Evolutionary conservation across 345 rosid genomes (phyloP).

Genomic region (Dipteronia sinensis): DNA sequence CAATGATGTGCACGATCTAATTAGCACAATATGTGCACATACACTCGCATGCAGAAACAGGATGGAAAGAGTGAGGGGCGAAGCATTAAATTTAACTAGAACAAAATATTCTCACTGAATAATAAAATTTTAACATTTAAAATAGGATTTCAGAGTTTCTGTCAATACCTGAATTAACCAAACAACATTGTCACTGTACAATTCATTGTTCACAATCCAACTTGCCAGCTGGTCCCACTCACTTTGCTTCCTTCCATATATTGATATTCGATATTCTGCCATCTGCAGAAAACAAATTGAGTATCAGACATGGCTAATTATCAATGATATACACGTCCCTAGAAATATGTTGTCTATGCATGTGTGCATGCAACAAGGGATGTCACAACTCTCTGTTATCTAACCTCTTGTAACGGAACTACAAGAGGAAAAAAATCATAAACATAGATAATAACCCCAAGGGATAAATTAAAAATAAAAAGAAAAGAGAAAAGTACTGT

Average conservation of each 20-base stretch:
- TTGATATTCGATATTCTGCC: constrained; percentile 98
- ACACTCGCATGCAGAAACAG: not conserved
- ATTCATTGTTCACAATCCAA: constrained; percentile 98
- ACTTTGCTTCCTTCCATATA: constrained; percentile 97
- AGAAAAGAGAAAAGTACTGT: not conserved
- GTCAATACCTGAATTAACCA: constrained; percentile 96
- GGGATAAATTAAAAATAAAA: too few relatives aligned
- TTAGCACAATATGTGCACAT: not conserved
- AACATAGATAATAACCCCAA: not conserved
- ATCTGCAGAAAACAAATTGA: constrained; percentile 56
- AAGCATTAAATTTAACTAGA: not conserved
- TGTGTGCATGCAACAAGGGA: not conserved
- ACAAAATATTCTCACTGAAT: not conserved
- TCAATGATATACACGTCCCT: not conserved
- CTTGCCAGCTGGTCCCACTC: constrained; percentile 99
- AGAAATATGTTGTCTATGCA: not conserved
- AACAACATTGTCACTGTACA: constrained; percentile 95
- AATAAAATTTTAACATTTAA: not conserved
- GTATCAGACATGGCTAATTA: constrained; percentile 12
- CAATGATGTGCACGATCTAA: not conserved
- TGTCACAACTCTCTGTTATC: not conserved
- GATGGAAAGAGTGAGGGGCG: not conserved
- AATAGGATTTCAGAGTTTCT: not conserved
- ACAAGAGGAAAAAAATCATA: not conserved
- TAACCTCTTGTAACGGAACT: not conserved